Percentiles rank a stretch among this genome's conserved stretches.
Evolutionary conservation across 805 yeast genomes (phyloP).

Genomic region (Yueomyces sinensis): DNA sequence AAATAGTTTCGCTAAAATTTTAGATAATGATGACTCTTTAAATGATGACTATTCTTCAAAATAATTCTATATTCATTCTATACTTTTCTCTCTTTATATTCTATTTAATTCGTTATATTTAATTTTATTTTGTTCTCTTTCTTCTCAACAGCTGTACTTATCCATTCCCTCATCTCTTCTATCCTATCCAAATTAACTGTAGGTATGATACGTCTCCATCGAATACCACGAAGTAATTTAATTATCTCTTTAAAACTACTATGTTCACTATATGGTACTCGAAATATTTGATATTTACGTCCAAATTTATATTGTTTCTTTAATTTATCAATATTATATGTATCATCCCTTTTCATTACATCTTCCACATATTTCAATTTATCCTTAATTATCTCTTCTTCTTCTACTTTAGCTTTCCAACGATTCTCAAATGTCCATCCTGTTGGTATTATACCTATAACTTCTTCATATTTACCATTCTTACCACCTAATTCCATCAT

Average conservation of each 20-base stretch:
- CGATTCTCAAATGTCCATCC: constrained; percentile 65
- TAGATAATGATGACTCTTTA: not conserved
- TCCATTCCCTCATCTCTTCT: constrained; percentile 8
- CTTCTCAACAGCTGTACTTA: too few relatives aligned
- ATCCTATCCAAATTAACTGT: constrained; percentile 49
- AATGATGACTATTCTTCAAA: too few relatives aligned
- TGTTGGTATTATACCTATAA: constrained; percentile 73
- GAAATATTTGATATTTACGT: constrained; percentile 34
- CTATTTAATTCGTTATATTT: too few relatives aligned
- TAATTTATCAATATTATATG: constrained; percentile 9
- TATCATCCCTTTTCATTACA: constrained; percentile 6
- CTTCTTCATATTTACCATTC: constrained; percentile 20
- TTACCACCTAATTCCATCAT: too few relatives aligned
- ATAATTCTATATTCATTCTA: too few relatives aligned
- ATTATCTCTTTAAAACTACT: constrained; percentile 76
- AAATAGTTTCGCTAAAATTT: constrained; percentile 7
- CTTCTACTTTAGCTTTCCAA: constrained; percentile 5
- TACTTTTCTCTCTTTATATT: too few relatives aligned
- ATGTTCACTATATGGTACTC: constrained; percentile 88
- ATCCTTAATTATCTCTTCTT: constrained; percentile 6
- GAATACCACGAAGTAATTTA: constrained; percentile 42
- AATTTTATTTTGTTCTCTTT: too few relatives aligned
- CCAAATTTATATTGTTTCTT: constrained; percentile 22
- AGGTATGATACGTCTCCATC: constrained; percentile 48
- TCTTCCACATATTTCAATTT: constrained; percentile 7